Evolutionary conservation across 2,329 filamentous ascomycete genomes (phyloP).

Genomic region (Curvularia sp.): DNA sequence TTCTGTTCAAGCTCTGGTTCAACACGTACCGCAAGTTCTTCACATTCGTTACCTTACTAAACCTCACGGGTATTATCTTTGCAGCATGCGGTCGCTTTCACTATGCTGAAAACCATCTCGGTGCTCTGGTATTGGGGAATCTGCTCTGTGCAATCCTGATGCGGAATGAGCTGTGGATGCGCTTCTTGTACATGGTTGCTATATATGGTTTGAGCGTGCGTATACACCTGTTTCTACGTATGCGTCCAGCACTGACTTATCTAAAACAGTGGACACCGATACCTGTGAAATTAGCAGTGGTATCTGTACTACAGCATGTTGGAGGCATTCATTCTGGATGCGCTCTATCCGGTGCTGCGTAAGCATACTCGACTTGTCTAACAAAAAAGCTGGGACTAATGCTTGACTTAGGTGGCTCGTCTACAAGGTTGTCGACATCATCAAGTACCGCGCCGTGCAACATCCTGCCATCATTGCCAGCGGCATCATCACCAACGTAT

Average conservation of each 20-base stretch:
- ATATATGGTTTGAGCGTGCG: constrained; percentile 42
- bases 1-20: constrained; percentile 46
- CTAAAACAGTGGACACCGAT: constrained; percentile 42
- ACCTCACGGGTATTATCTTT: constrained; percentile 42
- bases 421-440: constrained; percentile 47
- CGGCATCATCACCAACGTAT: constrained; percentile 45
- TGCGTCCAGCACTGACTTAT: constrained; percentile 9
- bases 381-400: constrained; percentile 18
- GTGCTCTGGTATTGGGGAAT: constrained; percentile 45
- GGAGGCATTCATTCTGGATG: constrained; percentile 49
- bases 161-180: constrained; percentile 46
- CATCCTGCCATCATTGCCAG: constrained; percentile 43
- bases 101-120: constrained; percentile 46
- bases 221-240: constrained; percentile 14
- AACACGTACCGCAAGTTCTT: constrained; percentile 50
- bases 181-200: constrained; percentile 42
- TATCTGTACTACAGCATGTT: constrained; percentile 44
- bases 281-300: constrained; percentile 40
- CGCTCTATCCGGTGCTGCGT: constrained; percentile 46
- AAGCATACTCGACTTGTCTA: constrained; percentile 12
- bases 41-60: constrained; percentile 41
- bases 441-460: constrained; percentile 43
- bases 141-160: constrained; percentile 43
- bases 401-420: constrained; percentile 39
- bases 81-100: constrained; percentile 37